Percentiles rank a stretch among this genome's conserved stretches.
These are phyloP conservation scores for Chlorella ohadii DNA, from an alignment of 139 green algal genomes.

Conservation along the genomic window DNA sequence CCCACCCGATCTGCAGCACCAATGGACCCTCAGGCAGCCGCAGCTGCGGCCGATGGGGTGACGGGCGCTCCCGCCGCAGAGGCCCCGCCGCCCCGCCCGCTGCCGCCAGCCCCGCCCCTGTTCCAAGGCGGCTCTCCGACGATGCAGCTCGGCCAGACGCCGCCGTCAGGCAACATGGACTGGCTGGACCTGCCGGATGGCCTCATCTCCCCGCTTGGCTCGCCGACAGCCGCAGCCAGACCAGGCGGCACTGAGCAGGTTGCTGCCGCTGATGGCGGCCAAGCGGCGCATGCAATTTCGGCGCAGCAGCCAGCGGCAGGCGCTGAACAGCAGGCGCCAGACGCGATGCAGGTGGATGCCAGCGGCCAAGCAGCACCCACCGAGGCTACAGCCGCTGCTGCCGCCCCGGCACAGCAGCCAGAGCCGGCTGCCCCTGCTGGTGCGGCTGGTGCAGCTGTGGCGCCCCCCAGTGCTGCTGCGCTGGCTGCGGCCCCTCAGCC, in stretches of 20 bases:
- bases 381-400: neutral
- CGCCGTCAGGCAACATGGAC: too few species aligned
- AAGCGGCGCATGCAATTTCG: neutral
- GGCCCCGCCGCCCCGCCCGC: neutral
- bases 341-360: neutral
- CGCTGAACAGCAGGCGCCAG: neutral
- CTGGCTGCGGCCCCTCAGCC: neutral
- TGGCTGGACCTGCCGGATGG: too few species aligned
- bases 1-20: neutral
- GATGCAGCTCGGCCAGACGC: too few species aligned
- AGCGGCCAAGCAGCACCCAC: neutral
- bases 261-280: neutral
- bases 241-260: neutral
- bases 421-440: neutral
- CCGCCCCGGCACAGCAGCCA: neutral
- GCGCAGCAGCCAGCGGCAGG: neutral
- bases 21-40: neutral
- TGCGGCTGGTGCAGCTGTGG: neutral
- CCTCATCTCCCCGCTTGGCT: too few species aligned
- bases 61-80: neutral
- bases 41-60: neutral
- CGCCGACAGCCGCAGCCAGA: neutral
- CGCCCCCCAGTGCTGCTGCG: neutral
- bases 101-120: neutral
- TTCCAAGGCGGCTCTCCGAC: neutral